phyloP scores from a whole-genome alignment of 1,284 basidiomycete species.

The Puccinia coronata region DNA sequence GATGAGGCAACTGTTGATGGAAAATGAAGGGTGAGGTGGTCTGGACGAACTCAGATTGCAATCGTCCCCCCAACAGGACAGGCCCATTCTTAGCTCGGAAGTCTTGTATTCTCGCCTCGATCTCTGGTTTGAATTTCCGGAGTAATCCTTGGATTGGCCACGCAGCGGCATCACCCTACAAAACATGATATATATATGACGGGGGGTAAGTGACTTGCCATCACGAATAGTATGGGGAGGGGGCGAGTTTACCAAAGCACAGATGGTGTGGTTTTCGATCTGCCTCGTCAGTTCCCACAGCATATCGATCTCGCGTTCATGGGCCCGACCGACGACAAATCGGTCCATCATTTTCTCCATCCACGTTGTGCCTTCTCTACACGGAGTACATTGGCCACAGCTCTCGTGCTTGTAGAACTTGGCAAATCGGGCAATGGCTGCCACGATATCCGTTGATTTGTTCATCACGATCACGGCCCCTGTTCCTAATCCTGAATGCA shows the following conservation, averaged over 20 bases:
- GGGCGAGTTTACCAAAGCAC: conserved; percentile 66
- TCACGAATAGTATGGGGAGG: neutral
- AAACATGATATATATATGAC: neutral
- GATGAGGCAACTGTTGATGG: neutral
- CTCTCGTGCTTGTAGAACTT: conserved; percentile 99
- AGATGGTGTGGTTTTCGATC: conserved; percentile 83
- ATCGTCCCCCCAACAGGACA: conserved; percentile 83
- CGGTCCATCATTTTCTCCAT: conserved; percentile 99
- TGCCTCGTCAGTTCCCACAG: conserved; percentile 84
- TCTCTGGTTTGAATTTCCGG: conserved; percentile 93
- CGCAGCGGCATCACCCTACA: conserved; percentile 83
- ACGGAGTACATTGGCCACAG: conserved; percentile 97
- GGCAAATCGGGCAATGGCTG: conserved; percentile 88
- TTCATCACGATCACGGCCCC: conserved; percentile 99
- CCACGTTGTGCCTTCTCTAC: conserved; percentile 77
- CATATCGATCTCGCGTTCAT: conserved; percentile 96
- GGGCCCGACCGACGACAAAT: conserved; percentile 82
- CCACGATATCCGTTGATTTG: conserved; percentile 90
- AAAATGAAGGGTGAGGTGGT: neutral
- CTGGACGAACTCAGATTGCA: conserved; percentile 65
- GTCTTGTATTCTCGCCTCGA: conserved; percentile 78
- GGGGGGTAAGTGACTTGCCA: conserved; percentile 10
- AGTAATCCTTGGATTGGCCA: conserved; percentile 97
- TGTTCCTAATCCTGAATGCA: conserved; percentile 89
- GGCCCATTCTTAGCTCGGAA: conserved; percentile 78